These are phyloP conservation scores for Marchantia paleacea DNA, from an alignment of 225 moss, liverwort and hornwort genomes.

Conservation along the genomic window DNA sequence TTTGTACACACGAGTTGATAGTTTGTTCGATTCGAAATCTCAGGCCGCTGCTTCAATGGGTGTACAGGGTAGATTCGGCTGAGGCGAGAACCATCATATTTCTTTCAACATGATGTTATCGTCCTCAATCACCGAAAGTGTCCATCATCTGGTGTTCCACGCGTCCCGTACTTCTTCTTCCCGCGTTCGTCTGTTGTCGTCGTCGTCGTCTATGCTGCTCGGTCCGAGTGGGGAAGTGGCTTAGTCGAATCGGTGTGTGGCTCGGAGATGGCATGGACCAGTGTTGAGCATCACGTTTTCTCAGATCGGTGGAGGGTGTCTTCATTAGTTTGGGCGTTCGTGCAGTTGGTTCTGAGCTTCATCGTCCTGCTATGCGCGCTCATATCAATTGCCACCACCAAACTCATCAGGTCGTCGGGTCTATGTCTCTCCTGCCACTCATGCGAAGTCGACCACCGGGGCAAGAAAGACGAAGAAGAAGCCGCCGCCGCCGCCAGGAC, in stretches of 20 bases:
- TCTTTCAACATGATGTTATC: conserved; percentile 17
- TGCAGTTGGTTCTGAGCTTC: conserved; percentile 31
- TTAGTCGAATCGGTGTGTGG: conserved; percentile 6
- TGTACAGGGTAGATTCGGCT: conserved; percentile 1
- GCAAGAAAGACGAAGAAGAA: not conserved
- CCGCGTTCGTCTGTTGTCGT: conserved; percentile 3
- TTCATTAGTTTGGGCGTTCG: conserved; percentile 22
- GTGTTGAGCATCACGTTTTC: conserved; percentile 14
- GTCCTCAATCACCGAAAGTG: not conserved
- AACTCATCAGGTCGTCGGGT: conserved; percentile 29
- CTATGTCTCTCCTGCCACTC: conserved; percentile 1
- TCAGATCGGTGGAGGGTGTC: conserved; percentile 36
- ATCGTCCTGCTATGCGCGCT: conserved; percentile 34
- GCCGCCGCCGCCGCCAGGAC: not conserved
- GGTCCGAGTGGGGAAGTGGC: conserved; percentile 1
- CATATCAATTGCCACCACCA: conserved; percentile 26
- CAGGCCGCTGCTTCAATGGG: not conserved
- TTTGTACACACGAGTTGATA: not conserved
- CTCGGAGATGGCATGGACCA: conserved; percentile 32
- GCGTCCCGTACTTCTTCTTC: not conserved
- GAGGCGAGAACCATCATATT: conserved; percentile 1
- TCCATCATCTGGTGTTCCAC: conserved; percentile 4
- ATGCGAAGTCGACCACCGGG: not conserved
- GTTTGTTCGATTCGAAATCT: conserved; percentile 1
- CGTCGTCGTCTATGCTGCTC: not conserved